Percentiles rank a stretch among this genome's conserved stretches.
Evolutionary conservation across 805 yeast genomes (phyloP).

Genomic region (Cyberlindnera veronae): DNA sequence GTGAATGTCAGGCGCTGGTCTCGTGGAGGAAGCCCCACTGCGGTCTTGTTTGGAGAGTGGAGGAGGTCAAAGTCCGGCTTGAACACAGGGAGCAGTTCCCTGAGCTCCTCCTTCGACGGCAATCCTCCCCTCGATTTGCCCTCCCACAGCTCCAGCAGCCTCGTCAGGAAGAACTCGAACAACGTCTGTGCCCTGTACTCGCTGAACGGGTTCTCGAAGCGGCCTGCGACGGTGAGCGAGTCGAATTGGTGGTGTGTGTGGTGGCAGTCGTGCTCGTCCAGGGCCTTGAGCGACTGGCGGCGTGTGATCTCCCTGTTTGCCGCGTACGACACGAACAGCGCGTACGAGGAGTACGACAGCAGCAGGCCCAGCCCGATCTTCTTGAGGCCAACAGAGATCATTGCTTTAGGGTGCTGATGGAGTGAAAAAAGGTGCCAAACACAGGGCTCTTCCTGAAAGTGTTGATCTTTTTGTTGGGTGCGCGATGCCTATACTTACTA

Average conservation of each 20-base stretch:
- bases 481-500: too few species aligned
- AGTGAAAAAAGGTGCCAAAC: too few species aligned
- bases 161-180: slow-evolving; percentile 75
- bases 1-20: slow-evolving; percentile 60
- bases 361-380: slow-evolving; percentile 30
- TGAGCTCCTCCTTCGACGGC: slow-evolving; percentile 46
- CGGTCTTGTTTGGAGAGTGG: too few species aligned
- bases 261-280: slow-evolving; percentile 1
- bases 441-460: too few species aligned
- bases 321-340: slow-evolving; percentile 53
- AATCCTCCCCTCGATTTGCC: slow-evolving; percentile 54
- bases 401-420: too few species aligned
- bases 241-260: slow-evolving; percentile 38
- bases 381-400: slow-evolving; percentile 24
- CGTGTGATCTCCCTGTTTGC: slow-evolving; percentile 52
- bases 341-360: slow-evolving; percentile 59
- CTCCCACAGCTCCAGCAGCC: slow-evolving; percentile 69
- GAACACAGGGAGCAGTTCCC: slow-evolving; percentile 54
- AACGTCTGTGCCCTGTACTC: slow-evolving; percentile 90
- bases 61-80: slow-evolving; percentile 42
- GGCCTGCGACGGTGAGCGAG: slow-evolving; percentile 59
- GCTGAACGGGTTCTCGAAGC: slow-evolving; percentile 85
- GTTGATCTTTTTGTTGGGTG: not conserved
- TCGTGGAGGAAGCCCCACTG: too few species aligned
- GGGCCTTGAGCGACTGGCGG: slow-evolving; percentile 25